A percentile compares a stretch with the other conserved stretches of the same genome.
Evolutionary conservation across 2,329 filamentous ascomycete species (phyloP).

Genomic region (Fusarium oxysporum): DNA sequence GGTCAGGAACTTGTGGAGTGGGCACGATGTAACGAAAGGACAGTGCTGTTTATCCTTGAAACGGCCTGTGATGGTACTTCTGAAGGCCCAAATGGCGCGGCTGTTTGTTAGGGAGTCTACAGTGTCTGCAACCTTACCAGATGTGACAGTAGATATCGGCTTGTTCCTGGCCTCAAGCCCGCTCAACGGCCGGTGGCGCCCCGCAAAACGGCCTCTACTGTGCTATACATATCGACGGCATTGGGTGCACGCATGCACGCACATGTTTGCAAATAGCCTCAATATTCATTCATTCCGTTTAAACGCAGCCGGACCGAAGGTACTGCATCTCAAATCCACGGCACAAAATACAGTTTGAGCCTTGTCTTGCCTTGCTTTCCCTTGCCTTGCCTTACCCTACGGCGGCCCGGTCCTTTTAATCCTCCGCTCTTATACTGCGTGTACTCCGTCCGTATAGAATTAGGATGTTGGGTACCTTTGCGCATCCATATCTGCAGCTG

Average conservation of each 20-base stretch:
- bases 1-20: slow-evolving; percentile 43
- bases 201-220: slow-evolving; percentile 16
- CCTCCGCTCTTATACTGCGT: slow-evolving; percentile 6
- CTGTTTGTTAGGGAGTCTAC: slow-evolving; percentile 9
- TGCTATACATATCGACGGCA: neutral
- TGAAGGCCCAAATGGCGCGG: slow-evolving; percentile 5
- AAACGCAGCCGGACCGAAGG: slow-evolving; percentile 1
- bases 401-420: slow-evolving; percentile 32
- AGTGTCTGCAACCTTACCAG: slow-evolving; percentile 24
- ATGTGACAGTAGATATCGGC: slow-evolving; percentile 24
- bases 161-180: slow-evolving; percentile 23
- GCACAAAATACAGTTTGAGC: slow-evolving; percentile 3
- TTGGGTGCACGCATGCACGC: neutral
- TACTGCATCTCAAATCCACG: neutral
- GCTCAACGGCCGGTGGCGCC: slow-evolving; percentile 28
- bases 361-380: neutral
- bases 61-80: neutral
- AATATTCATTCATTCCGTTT: slow-evolving; percentile 3
- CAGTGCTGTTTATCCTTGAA: slow-evolving; percentile 15
- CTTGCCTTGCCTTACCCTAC: slow-evolving; percentile 1
- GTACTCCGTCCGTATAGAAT: neutral
- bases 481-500: neutral
- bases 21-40: slow-evolving; percentile 40
- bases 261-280: slow-evolving; percentile 26
- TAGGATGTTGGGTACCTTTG: neutral